Evolutionary conservation across 2,329 filamentous ascomycete genomes (phyloP).

Genomic region (Alternaria viburni): DNA sequence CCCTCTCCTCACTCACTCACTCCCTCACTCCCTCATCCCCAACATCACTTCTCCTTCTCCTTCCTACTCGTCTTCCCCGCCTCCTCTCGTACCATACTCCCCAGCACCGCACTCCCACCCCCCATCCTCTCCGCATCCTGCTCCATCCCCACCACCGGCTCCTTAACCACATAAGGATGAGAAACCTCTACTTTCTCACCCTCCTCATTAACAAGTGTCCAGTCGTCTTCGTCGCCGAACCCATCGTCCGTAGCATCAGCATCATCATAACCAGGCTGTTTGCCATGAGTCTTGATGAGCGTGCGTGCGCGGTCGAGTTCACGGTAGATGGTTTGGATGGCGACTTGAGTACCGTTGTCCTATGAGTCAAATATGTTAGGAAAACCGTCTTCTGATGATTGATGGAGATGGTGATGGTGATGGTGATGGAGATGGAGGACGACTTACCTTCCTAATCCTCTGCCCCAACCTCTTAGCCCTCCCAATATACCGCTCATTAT

Average conservation of each 20-base stretch:
- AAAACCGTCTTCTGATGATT: too few species aligned
- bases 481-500: conserved; percentile 87
- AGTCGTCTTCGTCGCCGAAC: conserved; percentile 84
- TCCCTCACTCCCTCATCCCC: neutral
- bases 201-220: conserved; percentile 83
- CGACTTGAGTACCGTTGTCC: conserved; percentile 89
- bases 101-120: conserved; percentile 32
- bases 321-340: conserved; percentile 91
- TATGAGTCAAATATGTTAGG: conserved; percentile 47
- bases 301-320: conserved; percentile 92
- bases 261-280: conserved; percentile 35
- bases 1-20: too few species aligned
- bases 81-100: conserved; percentile 41
- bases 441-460: conserved; percentile 79
- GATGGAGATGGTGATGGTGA: too few species aligned
- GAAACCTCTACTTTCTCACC: conserved; percentile 48
- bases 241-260: conserved; percentile 62
- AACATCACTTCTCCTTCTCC: conserved; percentile 9
- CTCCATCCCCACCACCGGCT: conserved; percentile 26
- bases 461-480: conserved; percentile 84
- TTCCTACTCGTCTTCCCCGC: conserved; percentile 13
- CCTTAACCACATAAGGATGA: conserved; percentile 29
- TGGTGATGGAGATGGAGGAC: too few species aligned
- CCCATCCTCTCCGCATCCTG: conserved; percentile 32
- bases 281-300: conserved; percentile 70